Percentiles rank a stretch among this genome's conserved stretches.
Conservation (phyloP, 352 stramenopile genomes). For the Plasmopara viticola region DNA sequence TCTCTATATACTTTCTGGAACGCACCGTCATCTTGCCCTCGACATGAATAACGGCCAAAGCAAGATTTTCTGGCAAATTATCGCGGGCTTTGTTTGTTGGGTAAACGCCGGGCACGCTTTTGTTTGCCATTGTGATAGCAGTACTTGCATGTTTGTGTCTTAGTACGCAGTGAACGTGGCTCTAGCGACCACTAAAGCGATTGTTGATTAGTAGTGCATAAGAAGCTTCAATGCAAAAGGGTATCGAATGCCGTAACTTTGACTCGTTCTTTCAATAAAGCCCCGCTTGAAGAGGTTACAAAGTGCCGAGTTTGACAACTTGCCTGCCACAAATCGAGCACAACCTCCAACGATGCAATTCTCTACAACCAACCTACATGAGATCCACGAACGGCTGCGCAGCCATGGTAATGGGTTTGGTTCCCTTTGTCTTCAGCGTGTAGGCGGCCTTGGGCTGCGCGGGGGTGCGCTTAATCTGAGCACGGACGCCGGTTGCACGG, state of each 20-base stretch:
- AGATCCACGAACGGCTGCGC: slow-evolving; percentile 98
- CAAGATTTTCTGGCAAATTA: too few species aligned
- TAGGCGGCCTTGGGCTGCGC: slow-evolving; percentile 94
- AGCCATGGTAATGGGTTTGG: slow-evolving; percentile 93
- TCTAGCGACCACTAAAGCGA: too few species aligned
- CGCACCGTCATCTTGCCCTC: too few species aligned
- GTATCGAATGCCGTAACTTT: slow-evolving; percentile 18
- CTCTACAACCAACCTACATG: slow-evolving; percentile 82
- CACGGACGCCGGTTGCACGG: slow-evolving; percentile 81
- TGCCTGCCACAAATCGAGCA: slow-evolving; percentile 6
- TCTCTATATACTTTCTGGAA: too few species aligned
- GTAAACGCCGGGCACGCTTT: too few species aligned
- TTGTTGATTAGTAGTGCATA: too few species aligned
- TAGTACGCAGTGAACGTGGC: too few species aligned
- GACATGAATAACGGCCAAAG: too few species aligned
- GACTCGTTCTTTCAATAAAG: slow-evolving; percentile 41
- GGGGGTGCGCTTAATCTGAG: slow-evolving; percentile 94
- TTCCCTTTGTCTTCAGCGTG: slow-evolving; percentile 89
- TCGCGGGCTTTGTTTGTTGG: too few species aligned
- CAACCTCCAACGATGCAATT: slow-evolving; percentile 17
- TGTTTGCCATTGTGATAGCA: too few species aligned
- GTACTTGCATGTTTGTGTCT: too few species aligned
- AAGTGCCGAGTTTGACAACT: not conserved
- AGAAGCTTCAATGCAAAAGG: not conserved
- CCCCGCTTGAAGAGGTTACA: slow-evolving; percentile 27